These are phyloP conservation scores for Tetracladium maxilliforme DNA, from an alignment of 2,329 filamentous ascomycete genomes.

Conservation along the genomic window DNA sequence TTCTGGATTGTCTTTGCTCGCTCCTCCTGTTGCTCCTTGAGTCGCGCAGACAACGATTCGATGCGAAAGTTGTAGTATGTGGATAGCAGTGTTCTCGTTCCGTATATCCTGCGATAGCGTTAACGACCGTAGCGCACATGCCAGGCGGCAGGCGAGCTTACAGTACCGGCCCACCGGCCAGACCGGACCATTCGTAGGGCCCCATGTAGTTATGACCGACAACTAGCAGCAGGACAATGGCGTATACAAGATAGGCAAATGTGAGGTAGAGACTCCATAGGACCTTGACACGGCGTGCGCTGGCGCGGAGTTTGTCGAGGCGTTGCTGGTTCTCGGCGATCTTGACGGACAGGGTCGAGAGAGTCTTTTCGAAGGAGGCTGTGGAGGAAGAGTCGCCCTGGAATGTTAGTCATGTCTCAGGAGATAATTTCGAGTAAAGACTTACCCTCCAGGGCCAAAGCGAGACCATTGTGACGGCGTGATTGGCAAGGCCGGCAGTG, in stretches of 20 bases:
- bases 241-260: slow-evolving; percentile 80
- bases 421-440: slow-evolving; percentile 6
- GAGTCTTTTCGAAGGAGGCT: slow-evolving; percentile 82
- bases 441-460: slow-evolving; percentile 75
- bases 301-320: slow-evolving; percentile 59
- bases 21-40: slow-evolving; percentile 66
- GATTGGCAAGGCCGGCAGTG: too few species aligned
- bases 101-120: slow-evolving; percentile 54
- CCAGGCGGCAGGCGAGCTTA: too few species aligned
- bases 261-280: slow-evolving; percentile 83
- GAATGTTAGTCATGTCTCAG: slow-evolving; percentile 2
- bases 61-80: slow-evolving; percentile 73
- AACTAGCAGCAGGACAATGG: slow-evolving; percentile 69
- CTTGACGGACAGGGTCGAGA: slow-evolving; percentile 68
- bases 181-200: slow-evolving; percentile 59
- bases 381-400: slow-evolving; percentile 71
- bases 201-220: slow-evolving; percentile 73
- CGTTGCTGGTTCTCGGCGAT: slow-evolving; percentile 61
- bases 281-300: slow-evolving; percentile 64
- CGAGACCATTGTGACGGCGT: slow-evolving; percentile 61
- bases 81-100: slow-evolving; percentile 49
- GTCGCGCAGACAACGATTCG: slow-evolving; percentile 47
- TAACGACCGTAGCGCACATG: too few species aligned
- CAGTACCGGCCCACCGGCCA: slow-evolving; percentile 68
- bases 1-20: slow-evolving; percentile 81